Evolutionary conservation across 2,329 filamentous ascomycete genomes (phyloP).

Genomic region (Phialocephala sp.): DNA sequence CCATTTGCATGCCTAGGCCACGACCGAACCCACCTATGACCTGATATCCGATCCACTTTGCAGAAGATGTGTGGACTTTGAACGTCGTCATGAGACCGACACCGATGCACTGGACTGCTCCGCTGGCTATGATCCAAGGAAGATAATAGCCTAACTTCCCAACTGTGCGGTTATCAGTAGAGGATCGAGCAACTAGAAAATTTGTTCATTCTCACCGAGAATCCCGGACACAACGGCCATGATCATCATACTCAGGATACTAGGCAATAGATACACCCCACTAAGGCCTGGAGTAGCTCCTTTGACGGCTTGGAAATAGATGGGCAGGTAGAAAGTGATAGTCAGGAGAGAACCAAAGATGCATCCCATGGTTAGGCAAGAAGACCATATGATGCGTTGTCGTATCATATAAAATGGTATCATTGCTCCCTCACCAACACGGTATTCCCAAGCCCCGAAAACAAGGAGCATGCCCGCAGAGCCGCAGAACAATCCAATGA

Average conservation of each 20-base stretch:
- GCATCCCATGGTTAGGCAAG: conserved; percentile 27
- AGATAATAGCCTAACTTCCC: conserved; percentile 43
- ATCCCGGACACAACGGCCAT: conserved; percentile 31
- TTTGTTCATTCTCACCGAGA: conserved; percentile 23
- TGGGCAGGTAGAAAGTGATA: conserved; percentile 52
- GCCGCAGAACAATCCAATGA: conserved; percentile 42
- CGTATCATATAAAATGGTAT: conserved; percentile 37
- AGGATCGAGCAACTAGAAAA: no score
- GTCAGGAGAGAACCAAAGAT: conserved; percentile 26
- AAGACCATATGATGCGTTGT: conserved; percentile 33
- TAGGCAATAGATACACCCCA: conserved; percentile 48
- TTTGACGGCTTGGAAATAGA: conserved; percentile 56
- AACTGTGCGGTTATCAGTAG: conserved; percentile 20
- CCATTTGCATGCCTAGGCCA: conserved; percentile 36
- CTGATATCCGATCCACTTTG: conserved; percentile 38
- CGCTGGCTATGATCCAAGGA: conserved; percentile 42
- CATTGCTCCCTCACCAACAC: conserved; percentile 39
- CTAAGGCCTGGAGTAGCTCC: conserved; percentile 44
- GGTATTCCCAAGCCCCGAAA: conserved; percentile 40
- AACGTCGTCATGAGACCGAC: conserved; percentile 45
- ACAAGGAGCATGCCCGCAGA: conserved; percentile 28
- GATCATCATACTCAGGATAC: conserved; percentile 43
- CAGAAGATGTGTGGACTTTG: conserved; percentile 26
- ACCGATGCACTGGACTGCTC: conserved; percentile 39
- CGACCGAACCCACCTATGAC: conserved; percentile 36